A percentile compares a stretch with the other conserved stretches of the same genome.
phyloP scores from a whole-genome alignment of 257 asterid species.

The Fraxinus anomala region DNA sequence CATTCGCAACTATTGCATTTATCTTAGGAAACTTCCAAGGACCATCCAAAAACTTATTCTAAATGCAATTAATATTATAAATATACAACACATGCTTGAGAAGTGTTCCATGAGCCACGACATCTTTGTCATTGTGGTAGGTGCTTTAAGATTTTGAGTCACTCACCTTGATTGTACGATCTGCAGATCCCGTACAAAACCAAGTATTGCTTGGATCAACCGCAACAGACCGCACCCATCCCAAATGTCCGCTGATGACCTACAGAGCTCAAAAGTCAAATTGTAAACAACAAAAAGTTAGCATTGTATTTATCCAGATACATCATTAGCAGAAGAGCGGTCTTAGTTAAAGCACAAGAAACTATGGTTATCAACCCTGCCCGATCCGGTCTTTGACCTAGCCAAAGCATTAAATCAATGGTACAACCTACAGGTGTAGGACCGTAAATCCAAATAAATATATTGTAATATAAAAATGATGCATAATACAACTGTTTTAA shows the following conservation, averaged over 20 bases:
- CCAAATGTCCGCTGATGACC: constrained; percentile 97
- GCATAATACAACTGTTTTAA: background rate
- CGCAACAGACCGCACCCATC: constrained; percentile 95
- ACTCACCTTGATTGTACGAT: constrained; percentile 86
- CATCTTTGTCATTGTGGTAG: background rate
- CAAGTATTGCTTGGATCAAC: constrained; percentile 88
- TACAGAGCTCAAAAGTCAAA: constrained; percentile 31
- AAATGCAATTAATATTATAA: background rate
- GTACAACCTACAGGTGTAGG: background rate
- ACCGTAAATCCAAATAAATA: background rate
- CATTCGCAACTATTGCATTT: background rate
- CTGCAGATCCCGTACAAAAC: constrained; percentile 97
- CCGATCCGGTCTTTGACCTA: background rate
- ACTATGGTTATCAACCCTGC: background rate
- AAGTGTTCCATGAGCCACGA: background rate
- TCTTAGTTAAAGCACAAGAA: background rate
- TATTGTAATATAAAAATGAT: background rate
- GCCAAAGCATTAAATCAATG: background rate
- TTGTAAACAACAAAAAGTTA: constrained; percentile 13
- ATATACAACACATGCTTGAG: background rate
- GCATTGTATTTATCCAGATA: background rate
- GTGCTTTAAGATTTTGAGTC: background rate
- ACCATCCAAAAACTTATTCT: constrained; percentile 3
- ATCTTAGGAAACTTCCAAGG: constrained; percentile 7
- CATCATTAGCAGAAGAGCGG: background rate